Conservation (phyloP, 2,329 filamentous ascomycete genomes). For the Camillea tinctor region DNA sequence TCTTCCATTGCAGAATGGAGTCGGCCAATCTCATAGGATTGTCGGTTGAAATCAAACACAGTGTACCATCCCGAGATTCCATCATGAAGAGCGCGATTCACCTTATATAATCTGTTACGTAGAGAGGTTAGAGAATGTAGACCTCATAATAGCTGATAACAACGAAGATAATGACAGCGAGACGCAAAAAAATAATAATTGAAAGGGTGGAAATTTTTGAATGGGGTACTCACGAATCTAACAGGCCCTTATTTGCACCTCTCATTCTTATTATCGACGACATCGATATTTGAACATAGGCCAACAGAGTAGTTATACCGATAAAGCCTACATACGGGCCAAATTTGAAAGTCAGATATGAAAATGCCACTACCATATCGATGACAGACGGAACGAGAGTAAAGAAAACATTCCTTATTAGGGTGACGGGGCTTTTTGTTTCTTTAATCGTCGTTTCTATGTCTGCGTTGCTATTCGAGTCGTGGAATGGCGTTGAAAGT, state of each 20-base stretch:
- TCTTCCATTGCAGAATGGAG: slow-evolving; percentile 50
- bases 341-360: slow-evolving; percentile 58
- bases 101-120: slow-evolving; percentile 50
- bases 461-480: slow-evolving; percentile 59
- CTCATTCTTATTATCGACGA: slow-evolving; percentile 52
- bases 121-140: slow-evolving; percentile 37
- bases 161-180: not conserved
- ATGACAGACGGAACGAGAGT: slow-evolving; percentile 59
- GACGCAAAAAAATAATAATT: not conserved
- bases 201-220: not conserved
- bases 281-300: slow-evolving; percentile 55
- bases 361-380: slow-evolving; percentile 57
- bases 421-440: slow-evolving; percentile 51
- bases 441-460: slow-evolving; percentile 51
- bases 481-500: slow-evolving; percentile 61
- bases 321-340: slow-evolving; percentile 63
- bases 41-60: slow-evolving; percentile 59
- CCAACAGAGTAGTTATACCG: slow-evolving; percentile 55
- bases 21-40: slow-evolving; percentile 54
- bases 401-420: slow-evolving; percentile 59
- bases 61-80: slow-evolving; percentile 60
- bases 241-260: slow-evolving; percentile 47
- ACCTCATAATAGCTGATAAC: not conserved
- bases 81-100: slow-evolving; percentile 42
- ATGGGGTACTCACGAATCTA: slow-evolving; percentile 40